A percentile compares a stretch with the other conserved stretches of the same genome.
Conservation (phyloP, 805 yeast species). For the Pichia rugopelliculosa region DNA sequence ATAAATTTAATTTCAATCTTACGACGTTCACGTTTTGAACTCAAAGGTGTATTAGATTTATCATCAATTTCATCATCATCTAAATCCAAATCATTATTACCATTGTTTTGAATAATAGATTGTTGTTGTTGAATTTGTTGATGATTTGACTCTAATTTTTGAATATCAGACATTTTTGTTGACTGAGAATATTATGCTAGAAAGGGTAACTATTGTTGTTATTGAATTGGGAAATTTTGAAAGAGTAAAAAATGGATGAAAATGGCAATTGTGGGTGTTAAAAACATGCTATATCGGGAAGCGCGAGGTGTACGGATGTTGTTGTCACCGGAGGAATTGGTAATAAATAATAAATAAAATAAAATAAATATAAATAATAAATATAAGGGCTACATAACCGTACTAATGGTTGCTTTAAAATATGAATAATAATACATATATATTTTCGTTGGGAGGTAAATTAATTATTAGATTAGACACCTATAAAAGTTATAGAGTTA, state of each 20-base stretch:
- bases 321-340: too few relatives aligned
- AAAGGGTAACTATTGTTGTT: background rate
- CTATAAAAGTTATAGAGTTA: background rate
- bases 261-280: background rate
- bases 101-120: background rate
- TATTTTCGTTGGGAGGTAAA: too few relatives aligned
- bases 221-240: background rate
- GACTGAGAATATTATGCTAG: background rate
- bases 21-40: constrained; percentile 55
- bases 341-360: too few relatives aligned
- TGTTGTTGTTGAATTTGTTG: constrained; percentile 3
- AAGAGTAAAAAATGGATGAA: background rate
- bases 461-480: background rate
- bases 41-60: constrained; percentile 36
- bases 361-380: too few relatives aligned
- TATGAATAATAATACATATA: too few relatives aligned
- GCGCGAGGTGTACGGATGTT: background rate
- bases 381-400: background rate
- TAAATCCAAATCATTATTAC: constrained; percentile 2
- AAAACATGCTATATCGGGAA: background rate
- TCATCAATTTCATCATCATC: constrained; percentile 43
- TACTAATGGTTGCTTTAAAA: background rate
- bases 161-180: background rate
- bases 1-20: constrained; percentile 96
- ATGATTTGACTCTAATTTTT: constrained; percentile 3